Percentiles rank a stretch among this genome's conserved stretches.
Evolutionary conservation across 2,329 filamentous ascomycete species (phyloP).

Genomic region (Chrysoporthe deuterocubensis): DNA sequence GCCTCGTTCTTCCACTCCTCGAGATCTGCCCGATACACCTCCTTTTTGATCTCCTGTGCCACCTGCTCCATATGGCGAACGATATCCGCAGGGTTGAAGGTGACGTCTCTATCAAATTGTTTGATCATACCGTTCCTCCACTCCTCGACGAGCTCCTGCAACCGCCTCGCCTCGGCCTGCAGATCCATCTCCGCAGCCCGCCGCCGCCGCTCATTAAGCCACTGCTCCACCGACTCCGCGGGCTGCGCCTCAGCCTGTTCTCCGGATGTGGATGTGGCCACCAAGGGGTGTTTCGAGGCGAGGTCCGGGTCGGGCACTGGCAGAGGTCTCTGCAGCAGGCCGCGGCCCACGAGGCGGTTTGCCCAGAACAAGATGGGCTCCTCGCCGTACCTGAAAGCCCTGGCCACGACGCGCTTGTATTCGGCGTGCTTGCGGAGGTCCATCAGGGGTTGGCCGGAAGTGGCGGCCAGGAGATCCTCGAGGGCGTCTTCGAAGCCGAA

Average conservation of each 20-base stretch:
- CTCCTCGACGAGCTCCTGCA: background rate
- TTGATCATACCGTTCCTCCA: background rate
- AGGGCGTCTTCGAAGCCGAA: constrained; percentile 63
- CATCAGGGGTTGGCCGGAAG: constrained; percentile 47
- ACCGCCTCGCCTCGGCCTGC: background rate
- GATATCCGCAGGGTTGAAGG: constrained; percentile 7
- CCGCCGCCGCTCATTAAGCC: background rate
- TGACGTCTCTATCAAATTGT: background rate
- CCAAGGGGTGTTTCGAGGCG: background rate
- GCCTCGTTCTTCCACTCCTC: background rate
- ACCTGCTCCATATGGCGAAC: constrained; percentile 2
- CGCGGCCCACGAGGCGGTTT: constrained; percentile 22
- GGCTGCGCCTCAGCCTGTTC: background rate
- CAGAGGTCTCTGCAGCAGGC: constrained; percentile 19
- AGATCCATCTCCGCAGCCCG: background rate
- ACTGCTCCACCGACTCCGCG: constrained; percentile 10
- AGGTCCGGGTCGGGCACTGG: background rate
- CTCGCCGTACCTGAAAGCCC: constrained; percentile 11
- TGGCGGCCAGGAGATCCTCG: constrained; percentile 58
- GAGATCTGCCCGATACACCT: background rate
- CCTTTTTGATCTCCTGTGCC: constrained; percentile 2
- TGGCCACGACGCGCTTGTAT: constrained; percentile 13
- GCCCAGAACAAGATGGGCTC: constrained; percentile 26
- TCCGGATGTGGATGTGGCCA: background rate
- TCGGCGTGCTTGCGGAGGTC: constrained; percentile 38